Evolutionary conservation across 1,139 yeast species (phyloP), one percentile per base, ranked within the genome.

Genomic region (Yamadazyma jaroonii): DNA sequence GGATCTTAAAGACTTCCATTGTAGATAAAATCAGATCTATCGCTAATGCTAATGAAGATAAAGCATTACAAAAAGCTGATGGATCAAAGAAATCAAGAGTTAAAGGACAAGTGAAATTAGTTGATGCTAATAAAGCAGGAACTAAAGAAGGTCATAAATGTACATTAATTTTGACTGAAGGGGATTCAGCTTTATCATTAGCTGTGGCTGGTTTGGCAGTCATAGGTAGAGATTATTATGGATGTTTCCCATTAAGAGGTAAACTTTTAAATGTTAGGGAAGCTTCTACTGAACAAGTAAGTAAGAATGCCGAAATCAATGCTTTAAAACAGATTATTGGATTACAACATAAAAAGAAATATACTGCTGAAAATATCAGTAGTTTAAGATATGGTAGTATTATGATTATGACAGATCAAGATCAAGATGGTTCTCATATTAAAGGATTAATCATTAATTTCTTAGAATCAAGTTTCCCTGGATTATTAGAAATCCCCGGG

Each of bases 331-430:
- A 90, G 59, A 94, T 94, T 52, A 84, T 94, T 69, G 99, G 99
- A 17, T 69, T 94, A 40, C 97, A 90, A 59, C 98, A 94, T 62
- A 88, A 86, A 52, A 90, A 89, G 64, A 74, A 71, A 29, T 94
- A 94, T 58, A 64, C 62, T 12, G 47, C 60, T 0, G 82, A 81
- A 26, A 84, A 81, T 49, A 72, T 86, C 8, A 78, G 77, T 41
- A 81, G 83, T 9, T 69, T 94, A 45, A 80, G 99, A 57, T 94
- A 94, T 57, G 98, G 99, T 21, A 96, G 89, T 59, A 77, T 94
- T 36, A 92, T 94, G 97, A 89, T 94, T 56, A 94, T 94, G 98
- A 89, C 99, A 4, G 99, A 94, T 85, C 99, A 94, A 64, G 99
- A 94, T 86, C 96, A 90, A 54, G 99, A 94, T 74, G 99, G 99